These are phyloP conservation scores for Cercospora sojina DNA, from an alignment of 2,329 filamentous ascomycete genomes.

Conservation along the genomic window DNA sequence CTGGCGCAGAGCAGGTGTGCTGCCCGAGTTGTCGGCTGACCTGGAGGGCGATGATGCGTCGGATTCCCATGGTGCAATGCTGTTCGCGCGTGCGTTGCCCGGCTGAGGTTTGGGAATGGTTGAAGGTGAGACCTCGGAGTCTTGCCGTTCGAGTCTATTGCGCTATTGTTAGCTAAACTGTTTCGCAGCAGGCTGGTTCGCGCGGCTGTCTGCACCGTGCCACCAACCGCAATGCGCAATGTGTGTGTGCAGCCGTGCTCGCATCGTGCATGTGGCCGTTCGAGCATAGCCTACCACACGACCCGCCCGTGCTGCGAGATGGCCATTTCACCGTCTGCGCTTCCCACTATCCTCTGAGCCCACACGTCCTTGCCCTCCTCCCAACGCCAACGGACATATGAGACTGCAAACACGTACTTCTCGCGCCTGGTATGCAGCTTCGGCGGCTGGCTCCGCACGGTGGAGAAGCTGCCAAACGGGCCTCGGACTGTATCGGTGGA, in stretches of 20 bases:
- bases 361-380: not conserved
- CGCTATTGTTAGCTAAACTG: slow-evolving; percentile 32
- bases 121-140: slow-evolving; percentile 46
- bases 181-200: slow-evolving; percentile 20
- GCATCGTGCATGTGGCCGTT: slow-evolving; percentile 11
- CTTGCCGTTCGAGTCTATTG: slow-evolving; percentile 45
- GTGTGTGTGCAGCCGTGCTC: not conserved
- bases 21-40: slow-evolving; percentile 48
- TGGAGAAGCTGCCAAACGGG: slow-evolving; percentile 32
- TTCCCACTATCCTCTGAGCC: not conserved
- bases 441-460: slow-evolving; percentile 26
- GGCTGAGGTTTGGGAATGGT: slow-evolving; percentile 42
- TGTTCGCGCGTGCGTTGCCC: slow-evolving; percentile 45
- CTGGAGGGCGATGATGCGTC: slow-evolving; percentile 33
- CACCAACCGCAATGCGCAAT: slow-evolving; percentile 30
- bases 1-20: slow-evolving; percentile 44
- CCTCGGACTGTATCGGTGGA: slow-evolving; percentile 66
- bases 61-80: slow-evolving; percentile 52
- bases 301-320: not conserved
- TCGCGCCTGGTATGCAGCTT: slow-evolving; percentile 46
- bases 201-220: slow-evolving; percentile 4
- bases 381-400: not conserved
- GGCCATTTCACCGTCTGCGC: not conserved
- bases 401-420: slow-evolving; percentile 43
- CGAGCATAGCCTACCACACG: not conserved